phyloP scores from a whole-genome alignment of 371 early-diverging fungal species.

The Mortierella sp. region DNA sequence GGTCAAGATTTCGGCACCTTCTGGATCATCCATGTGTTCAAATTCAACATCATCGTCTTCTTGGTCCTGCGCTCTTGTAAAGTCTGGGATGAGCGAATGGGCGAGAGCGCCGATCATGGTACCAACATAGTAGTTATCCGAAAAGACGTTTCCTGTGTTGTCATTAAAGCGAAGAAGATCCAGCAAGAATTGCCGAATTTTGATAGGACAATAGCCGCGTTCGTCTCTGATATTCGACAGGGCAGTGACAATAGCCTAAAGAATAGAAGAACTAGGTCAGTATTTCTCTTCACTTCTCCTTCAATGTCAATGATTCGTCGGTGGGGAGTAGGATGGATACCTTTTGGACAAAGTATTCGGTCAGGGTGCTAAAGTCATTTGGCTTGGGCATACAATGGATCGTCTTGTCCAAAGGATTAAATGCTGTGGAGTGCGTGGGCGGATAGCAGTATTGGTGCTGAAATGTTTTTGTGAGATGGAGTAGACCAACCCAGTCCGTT shows the following conservation, averaged over 20 bases:
- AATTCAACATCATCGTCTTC: constrained; percentile 56
- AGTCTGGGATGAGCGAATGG: constrained; percentile 70
- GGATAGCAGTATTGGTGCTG: constrained; percentile 77
- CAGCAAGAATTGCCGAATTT: constrained; percentile 74
- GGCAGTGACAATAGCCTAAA: constrained; percentile 74
- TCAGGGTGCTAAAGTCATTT: constrained; percentile 85
- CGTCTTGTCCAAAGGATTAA: constrained; percentile 52
- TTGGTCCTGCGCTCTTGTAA: constrained; percentile 35
- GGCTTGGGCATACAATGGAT: constrained; percentile 75
- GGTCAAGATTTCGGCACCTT: constrained; percentile 57
- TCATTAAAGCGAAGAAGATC: constrained; percentile 89
- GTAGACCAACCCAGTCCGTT: constrained; percentile 76
- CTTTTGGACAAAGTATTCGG: constrained; percentile 92
- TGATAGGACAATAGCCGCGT: constrained; percentile 72
- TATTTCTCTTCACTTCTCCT: not conserved
- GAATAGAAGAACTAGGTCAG: not conserved
- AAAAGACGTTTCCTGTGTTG: constrained; percentile 88
- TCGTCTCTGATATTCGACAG: constrained; percentile 76
- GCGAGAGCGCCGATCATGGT: constrained; percentile 78
- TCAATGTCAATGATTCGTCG: not conserved
- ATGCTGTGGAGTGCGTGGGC: constrained; percentile 37
- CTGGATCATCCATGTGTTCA: constrained; percentile 53
- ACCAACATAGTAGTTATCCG: constrained; percentile 85
- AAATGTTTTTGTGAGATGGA: constrained; percentile 81
- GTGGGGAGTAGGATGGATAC: constrained; percentile 31